Conservation (phyloP, 2,329 filamentous ascomycete genomes). For the Cladosporium sp. region DNA sequence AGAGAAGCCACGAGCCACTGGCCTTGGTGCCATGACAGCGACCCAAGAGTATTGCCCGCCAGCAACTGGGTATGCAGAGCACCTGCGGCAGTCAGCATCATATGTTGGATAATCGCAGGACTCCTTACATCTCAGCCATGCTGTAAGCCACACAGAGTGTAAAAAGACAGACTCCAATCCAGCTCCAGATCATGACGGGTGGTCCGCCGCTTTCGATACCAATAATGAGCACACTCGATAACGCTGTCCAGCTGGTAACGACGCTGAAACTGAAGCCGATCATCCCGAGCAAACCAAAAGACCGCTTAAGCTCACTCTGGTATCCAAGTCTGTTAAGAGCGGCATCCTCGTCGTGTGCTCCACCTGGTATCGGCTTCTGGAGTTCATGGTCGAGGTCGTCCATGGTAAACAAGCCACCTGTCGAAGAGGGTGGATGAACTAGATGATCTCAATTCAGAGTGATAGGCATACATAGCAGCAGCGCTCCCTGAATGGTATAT, state of each 20-base stretch:
- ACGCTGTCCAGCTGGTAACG: slow-evolving; percentile 56
- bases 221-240: slow-evolving; percentile 54
- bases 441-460: too few relatives aligned
- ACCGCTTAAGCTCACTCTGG: slow-evolving; percentile 53
- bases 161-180: slow-evolving; percentile 50
- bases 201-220: slow-evolving; percentile 54
- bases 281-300: slow-evolving; percentile 54
- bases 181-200: slow-evolving; percentile 57
- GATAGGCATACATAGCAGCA: too few relatives aligned
- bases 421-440: too few relatives aligned
- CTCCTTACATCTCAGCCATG: slow-evolving; percentile 53
- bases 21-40: slow-evolving; percentile 49
- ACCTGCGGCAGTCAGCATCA: too few relatives aligned
- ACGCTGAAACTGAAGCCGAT: slow-evolving; percentile 57
- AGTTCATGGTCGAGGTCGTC: neutral
- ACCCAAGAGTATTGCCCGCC: slow-evolving; percentile 58
- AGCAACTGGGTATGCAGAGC: slow-evolving; percentile 53
- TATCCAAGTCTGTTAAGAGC: slow-evolving; percentile 40
- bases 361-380: neutral
- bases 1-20: slow-evolving; percentile 30
- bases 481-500: too few relatives aligned
- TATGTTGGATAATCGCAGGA: too few relatives aligned
- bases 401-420: neutral
- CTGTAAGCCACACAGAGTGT: slow-evolving; percentile 53
- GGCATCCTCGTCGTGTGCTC: slow-evolving; percentile 34